Percentiles rank a stretch among this genome's conserved stretches.
These are phyloP conservation scores for Stachybotrys chartarum DNA, from an alignment of 2,329 filamentous ascomycete species.

Conservation along the genomic window DNA sequence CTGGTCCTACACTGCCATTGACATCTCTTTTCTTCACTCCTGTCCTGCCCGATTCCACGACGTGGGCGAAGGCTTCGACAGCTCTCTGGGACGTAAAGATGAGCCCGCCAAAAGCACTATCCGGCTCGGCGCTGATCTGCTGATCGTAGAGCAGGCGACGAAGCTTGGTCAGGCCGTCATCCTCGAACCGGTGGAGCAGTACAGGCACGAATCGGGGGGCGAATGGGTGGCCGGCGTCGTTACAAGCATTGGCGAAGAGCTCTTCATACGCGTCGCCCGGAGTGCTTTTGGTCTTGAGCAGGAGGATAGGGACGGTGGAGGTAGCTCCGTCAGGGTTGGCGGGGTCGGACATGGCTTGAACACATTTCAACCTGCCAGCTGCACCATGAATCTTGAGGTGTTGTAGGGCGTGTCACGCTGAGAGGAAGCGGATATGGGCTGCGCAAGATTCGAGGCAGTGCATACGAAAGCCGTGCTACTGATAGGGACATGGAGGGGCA, in stretches of 20 bases:
- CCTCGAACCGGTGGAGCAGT: conserved; percentile 61
- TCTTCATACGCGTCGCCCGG: conserved; percentile 69
- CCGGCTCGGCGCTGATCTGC: conserved; percentile 29
- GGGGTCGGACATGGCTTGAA: conserved; percentile 3
- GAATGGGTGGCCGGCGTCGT: conserved; percentile 36
- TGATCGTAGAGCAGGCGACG: conserved; percentile 38
- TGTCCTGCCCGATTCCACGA: conserved; percentile 32
- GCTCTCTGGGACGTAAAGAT: conserved; percentile 81
- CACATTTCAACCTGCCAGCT: neutral
- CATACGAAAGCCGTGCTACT: too few species aligned
- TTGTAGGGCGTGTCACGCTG: too few species aligned
- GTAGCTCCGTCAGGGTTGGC: conserved; percentile 1
- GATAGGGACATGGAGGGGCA: too few species aligned
- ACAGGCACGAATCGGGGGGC: conserved; percentile 69
- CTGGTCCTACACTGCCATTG: conserved; percentile 3
- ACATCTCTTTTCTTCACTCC: neutral
- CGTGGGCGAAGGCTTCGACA: conserved; percentile 66
- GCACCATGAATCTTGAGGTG: too few species aligned
- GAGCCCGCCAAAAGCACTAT: conserved; percentile 59
- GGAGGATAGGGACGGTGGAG: conserved; percentile 43
- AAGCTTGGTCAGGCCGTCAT: conserved; percentile 49
- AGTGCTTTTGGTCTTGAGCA: conserved; percentile 71
- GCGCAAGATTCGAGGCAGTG: too few species aligned
- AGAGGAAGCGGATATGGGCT: too few species aligned
- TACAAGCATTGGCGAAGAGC: conserved; percentile 42